These are phyloP conservation scores for Alternaria hordeiaustralica DNA, from an alignment of 2,329 filamentous ascomycete genomes.

Conservation along the genomic window DNA sequence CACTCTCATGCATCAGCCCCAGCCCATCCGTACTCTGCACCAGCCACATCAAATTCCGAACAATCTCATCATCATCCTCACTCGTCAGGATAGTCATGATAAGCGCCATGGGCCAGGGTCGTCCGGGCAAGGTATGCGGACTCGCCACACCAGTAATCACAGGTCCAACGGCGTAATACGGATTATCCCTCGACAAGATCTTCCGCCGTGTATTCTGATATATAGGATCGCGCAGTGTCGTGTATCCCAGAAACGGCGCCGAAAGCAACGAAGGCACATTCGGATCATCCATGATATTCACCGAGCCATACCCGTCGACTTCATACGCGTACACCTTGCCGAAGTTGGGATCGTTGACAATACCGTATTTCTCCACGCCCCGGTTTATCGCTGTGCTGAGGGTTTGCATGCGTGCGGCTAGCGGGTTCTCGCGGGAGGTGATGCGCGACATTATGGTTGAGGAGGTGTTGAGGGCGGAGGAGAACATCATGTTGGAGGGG, in stretches of 20 bases:
- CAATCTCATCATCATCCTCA: slow-evolving; percentile 55
- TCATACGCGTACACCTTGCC: slow-evolving; percentile 57
- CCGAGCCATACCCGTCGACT: slow-evolving; percentile 54
- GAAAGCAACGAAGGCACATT: slow-evolving; percentile 72
- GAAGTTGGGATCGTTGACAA: slow-evolving; percentile 43
- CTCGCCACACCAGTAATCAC: slow-evolving; percentile 54
- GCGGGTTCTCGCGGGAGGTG: slow-evolving; percentile 47
- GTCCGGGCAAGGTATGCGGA: slow-evolving; percentile 54
- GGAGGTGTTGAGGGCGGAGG: slow-evolving; percentile 63
- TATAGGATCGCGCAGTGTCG: slow-evolving; percentile 45
- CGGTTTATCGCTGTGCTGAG: slow-evolving; percentile 56
- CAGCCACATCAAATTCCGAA: slow-evolving; percentile 49
- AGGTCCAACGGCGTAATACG: slow-evolving; percentile 57
- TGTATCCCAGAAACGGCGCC: slow-evolving; percentile 67
- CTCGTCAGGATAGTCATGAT: slow-evolving; percentile 58
- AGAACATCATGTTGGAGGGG: slow-evolving; percentile 73
- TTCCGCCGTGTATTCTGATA: slow-evolving; percentile 55
- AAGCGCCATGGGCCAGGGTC: slow-evolving; percentile 59
- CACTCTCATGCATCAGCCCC: slow-evolving; percentile 60
- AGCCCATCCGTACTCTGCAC: slow-evolving; percentile 56
- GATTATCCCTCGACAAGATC: slow-evolving; percentile 52
- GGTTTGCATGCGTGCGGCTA: slow-evolving; percentile 63
- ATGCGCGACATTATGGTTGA: slow-evolving; percentile 60
- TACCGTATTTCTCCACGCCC: slow-evolving; percentile 53
- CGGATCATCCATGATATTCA: slow-evolving; percentile 73